Percentiles rank a stretch among this genome's conserved stretches.
phyloP scores from a whole-genome alignment of 257 asterid species.

The Anisodus acutangulus region DNA sequence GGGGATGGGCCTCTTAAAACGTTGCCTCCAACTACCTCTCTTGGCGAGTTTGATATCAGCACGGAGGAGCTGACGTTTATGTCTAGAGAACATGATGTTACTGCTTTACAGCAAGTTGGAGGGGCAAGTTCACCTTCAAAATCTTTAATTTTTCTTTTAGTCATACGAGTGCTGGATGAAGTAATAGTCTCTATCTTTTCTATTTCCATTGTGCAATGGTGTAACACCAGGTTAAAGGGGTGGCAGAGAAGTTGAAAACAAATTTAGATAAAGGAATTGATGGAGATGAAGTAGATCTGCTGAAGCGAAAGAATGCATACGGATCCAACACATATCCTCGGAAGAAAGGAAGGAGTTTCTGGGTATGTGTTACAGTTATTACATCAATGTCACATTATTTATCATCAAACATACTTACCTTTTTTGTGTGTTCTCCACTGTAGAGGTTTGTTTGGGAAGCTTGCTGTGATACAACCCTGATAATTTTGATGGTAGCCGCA shows the following conservation, averaged over 20 bases:
- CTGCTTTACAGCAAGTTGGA: conserved; percentile 67
- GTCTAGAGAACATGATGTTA: conserved; percentile 65
- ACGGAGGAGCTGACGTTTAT: conserved; percentile 71
- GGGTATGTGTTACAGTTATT: conserved; percentile 54
- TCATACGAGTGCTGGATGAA: background rate
- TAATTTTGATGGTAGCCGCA: conserved; percentile 97
- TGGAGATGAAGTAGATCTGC: conserved; percentile 72
- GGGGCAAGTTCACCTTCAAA: conserved; percentile 69
- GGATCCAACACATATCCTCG: conserved; percentile 97
- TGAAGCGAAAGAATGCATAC: conserved; percentile 66
- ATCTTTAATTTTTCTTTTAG: background rate
- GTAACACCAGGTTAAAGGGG: conserved; percentile 62
- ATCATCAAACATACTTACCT: conserved; percentile 21
- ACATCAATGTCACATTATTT: background rate
- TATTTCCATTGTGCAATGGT: conserved; percentile 10
- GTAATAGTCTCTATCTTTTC: conserved; percentile 25
- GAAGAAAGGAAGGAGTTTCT: conserved; percentile 87
- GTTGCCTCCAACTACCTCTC: conserved; percentile 42
- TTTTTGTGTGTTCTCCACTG: conserved; percentile 31
- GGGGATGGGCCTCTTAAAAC: conserved; percentile 52
- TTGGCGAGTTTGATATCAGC: conserved; percentile 75
- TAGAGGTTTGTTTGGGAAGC: conserved; percentile 96
- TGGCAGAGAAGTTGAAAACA: conserved; percentile 69
- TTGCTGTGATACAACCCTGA: conserved; percentile 84
- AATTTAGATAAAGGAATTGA: conserved; percentile 66